Conservation (phyloP, 805 yeast species). For the Metschnikowia borealis region DNA sequence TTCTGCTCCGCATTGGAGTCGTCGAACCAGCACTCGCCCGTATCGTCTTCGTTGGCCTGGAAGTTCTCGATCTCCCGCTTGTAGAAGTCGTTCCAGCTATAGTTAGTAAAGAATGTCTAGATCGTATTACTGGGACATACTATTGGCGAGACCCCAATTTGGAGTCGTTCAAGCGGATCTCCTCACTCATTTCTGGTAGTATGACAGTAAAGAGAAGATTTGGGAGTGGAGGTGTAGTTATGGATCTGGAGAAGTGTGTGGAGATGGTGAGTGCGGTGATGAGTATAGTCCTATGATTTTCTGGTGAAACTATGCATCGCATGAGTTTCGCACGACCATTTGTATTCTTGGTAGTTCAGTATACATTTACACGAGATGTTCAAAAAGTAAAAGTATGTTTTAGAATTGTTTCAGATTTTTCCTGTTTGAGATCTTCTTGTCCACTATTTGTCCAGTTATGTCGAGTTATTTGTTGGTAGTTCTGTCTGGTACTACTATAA, state of each 20-base stretch:
- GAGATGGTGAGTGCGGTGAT: not conserved
- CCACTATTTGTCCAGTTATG: too few relatives aligned
- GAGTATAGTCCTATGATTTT: not conserved
- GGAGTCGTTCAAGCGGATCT: conserved; percentile 61
- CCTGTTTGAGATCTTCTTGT: too few relatives aligned
- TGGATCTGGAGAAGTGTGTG: not conserved
- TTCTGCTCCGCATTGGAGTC: conserved; percentile 90
- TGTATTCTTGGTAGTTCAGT: too few relatives aligned
- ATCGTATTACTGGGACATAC: conserved; percentile 31
- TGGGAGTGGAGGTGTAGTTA: too few relatives aligned
- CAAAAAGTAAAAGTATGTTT: too few relatives aligned
- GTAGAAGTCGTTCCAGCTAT: conserved; percentile 85
- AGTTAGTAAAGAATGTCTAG: conserved; percentile 16
- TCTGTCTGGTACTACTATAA: too few relatives aligned
- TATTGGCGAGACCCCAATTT: conserved; percentile 83
- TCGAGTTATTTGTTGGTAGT: too few relatives aligned
- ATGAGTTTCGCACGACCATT: too few relatives aligned
- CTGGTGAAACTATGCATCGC: too few relatives aligned
- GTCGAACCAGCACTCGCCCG: conserved; percentile 96
- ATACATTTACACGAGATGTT: too few relatives aligned
- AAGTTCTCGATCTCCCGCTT: conserved; percentile 69
- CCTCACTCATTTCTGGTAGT: conserved; percentile 12
- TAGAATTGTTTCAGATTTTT: too few relatives aligned
- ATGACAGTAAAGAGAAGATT: too few relatives aligned
- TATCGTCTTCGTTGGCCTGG: conserved; percentile 68